Conservation (phyloP, 1,284 basidiomycete genomes). For the Athelia sp. region DNA sequence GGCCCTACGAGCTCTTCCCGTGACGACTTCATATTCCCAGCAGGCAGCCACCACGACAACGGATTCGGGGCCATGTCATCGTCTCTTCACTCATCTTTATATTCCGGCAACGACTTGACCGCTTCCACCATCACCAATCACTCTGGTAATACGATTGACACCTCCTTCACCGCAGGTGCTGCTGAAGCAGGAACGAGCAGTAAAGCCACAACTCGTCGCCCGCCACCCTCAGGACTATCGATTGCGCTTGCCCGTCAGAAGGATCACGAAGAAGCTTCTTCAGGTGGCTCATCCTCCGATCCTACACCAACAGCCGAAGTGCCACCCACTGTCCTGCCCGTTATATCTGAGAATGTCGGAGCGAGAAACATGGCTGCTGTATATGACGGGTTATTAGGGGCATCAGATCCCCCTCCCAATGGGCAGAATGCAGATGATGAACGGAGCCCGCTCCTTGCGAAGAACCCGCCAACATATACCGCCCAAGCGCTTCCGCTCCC, state of each 20-base stretch:
- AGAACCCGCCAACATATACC: no score
- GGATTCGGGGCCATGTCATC: no score
- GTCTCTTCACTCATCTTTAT: not conserved
- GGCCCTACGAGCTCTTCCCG: conserved; percentile 12
- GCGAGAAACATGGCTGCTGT: conserved; percentile 2
- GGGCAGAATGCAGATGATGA: no score
- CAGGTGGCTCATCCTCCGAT: no score
- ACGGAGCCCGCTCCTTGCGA: no score
- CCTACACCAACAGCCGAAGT: no score
- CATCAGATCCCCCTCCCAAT: not conserved
- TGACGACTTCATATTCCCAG: conserved; percentile 37
- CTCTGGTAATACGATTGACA: not conserved
- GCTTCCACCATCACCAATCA: not conserved
- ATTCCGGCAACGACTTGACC: not conserved
- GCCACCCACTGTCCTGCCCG: not conserved
- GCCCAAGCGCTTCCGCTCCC: conserved; percentile 1
- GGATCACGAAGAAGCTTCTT: no score
- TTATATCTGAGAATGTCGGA: not conserved
- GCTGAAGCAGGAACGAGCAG: not conserved
- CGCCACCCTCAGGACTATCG: conserved; percentile 36
- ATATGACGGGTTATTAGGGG: not conserved
- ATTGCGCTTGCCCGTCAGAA: conserved; percentile 30
- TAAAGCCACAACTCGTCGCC: not conserved
- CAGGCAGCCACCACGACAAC: not conserved
- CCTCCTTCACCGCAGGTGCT: not conserved